phyloP scores from a whole-genome alignment of 441 rosid species.

The Brassica hybrid region DNA sequence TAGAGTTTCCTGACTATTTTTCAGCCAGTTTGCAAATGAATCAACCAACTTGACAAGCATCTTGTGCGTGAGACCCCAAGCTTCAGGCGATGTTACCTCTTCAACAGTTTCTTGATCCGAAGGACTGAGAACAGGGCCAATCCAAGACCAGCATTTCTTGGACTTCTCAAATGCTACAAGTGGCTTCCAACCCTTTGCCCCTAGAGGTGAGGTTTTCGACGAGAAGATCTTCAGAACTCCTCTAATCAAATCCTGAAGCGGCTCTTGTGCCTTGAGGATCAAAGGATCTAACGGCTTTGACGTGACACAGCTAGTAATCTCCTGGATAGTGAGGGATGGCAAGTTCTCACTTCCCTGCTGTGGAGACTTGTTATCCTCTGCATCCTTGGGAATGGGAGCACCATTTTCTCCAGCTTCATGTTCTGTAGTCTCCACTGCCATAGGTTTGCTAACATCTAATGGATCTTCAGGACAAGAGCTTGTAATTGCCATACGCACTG shows the following conservation, averaged over 20 bases:
- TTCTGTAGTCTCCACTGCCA: slow-evolving; percentile 55
- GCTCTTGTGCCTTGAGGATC: slow-evolving; percentile 94
- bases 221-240: slow-evolving; percentile 92
- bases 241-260: slow-evolving; percentile 93
- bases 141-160: slow-evolving; percentile 93
- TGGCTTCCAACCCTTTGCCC: slow-evolving; percentile 97
- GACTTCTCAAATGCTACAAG: slow-evolving; percentile 83
- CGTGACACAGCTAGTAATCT: slow-evolving; percentile 84
- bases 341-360: slow-evolving; percentile 51
- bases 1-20: slow-evolving; percentile 95
- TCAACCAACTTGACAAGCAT: slow-evolving; percentile 98
- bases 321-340: slow-evolving; percentile 83
- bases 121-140: slow-evolving; percentile 70
- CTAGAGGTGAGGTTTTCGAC: slow-evolving; percentile 96
- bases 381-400: slow-evolving; percentile 51
- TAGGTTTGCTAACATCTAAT: slow-evolving; percentile 59
- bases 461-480: slow-evolving; percentile 70
- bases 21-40: slow-evolving; percentile 98
- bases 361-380: slow-evolving; percentile 51
- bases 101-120: slow-evolving; percentile 73
- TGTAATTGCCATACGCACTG: slow-evolving; percentile 91
- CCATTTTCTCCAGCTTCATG: slow-evolving; percentile 58
- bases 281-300: slow-evolving; percentile 97
- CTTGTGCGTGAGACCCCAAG: slow-evolving; percentile 94
- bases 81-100: slow-evolving; percentile 97